phyloP scores from a whole-genome alignment of 2,329 filamentous ascomycete species.

The Botrytis fragariae region DNA sequence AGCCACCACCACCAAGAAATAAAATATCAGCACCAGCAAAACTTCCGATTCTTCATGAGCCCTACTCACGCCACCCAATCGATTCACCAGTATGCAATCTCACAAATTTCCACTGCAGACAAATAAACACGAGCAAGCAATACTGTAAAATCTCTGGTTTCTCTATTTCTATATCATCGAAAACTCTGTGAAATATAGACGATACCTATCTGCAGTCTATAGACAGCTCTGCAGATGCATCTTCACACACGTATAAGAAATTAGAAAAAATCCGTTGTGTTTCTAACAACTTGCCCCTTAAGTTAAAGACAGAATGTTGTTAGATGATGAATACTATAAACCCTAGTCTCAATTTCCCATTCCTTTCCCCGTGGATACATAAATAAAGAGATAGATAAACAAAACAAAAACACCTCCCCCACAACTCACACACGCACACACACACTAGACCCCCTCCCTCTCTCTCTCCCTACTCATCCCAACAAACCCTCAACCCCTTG shows the following conservation, averaged over 20 bases:
- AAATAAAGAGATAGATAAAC: neutral
- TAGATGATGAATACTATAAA: neutral
- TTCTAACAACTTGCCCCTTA: neutral
- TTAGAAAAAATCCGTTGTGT: neutral
- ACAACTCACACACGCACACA: neutral
- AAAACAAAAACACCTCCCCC: neutral
- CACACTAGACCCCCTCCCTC: neutral
- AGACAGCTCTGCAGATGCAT: neutral
- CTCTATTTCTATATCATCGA: too few species aligned
- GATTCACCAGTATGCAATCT: too few species aligned
- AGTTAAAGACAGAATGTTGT: neutral
- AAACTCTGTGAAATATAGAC: too few species aligned
- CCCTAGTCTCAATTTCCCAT: neutral
- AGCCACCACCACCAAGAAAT: too few species aligned
- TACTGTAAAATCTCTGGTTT: too few species aligned
- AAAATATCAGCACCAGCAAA: neutral
- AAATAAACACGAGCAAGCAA: too few species aligned
- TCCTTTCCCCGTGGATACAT: neutral
- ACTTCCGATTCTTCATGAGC: neutral
- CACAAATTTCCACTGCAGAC: too few species aligned
- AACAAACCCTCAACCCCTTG: conserved; percentile 36
- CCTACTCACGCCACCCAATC: neutral
- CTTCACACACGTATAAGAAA: neutral
- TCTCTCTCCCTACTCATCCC: conserved; percentile 28
- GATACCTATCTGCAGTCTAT: too few species aligned